Evolutionary conservation across 768 basidiomycete species (phyloP).

Genomic region (Naganishia randhawae): DNA sequence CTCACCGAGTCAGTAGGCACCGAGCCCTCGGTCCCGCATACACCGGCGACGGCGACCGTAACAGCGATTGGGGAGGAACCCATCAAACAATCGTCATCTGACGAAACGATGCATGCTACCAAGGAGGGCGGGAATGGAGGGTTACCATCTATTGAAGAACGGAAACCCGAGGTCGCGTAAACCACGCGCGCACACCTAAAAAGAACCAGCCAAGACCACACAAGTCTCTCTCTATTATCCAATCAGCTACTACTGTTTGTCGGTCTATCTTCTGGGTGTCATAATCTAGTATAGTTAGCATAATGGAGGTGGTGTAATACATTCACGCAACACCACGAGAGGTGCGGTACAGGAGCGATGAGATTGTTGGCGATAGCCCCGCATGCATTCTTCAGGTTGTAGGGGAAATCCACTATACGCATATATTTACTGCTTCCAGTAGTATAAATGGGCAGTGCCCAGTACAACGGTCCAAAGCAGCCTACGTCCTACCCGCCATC

Average conservation of each 20-base stretch:
- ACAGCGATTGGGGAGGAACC: neutral
- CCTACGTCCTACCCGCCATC: constrained; percentile 25
- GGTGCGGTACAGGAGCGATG: neutral
- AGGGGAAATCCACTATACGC: neutral
- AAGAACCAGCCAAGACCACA: neutral
- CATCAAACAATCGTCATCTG: constrained; percentile 3
- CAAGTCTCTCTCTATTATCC: neutral
- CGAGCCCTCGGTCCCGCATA: neutral
- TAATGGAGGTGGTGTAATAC: neutral
- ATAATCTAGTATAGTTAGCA: neutral
- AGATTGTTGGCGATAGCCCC: neutral
- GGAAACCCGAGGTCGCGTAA: neutral
- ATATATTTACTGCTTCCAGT: too few species aligned
- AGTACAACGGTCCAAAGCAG: too few species aligned
- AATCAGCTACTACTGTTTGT: neutral
- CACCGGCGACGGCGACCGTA: neutral
- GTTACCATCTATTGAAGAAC: neutral
- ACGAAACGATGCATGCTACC: constrained; percentile 7
- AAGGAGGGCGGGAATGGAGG: neutral
- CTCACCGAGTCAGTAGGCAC: neutral
- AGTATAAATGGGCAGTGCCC: too few species aligned
- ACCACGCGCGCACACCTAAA: neutral
- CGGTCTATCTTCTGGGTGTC: neutral
- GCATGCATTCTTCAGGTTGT: neutral
- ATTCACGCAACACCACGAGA: neutral